These are phyloP conservation scores for Microbotryum violaceum DNA, from an alignment of 1,284 basidiomycete genomes.

Conservation along the genomic window DNA sequence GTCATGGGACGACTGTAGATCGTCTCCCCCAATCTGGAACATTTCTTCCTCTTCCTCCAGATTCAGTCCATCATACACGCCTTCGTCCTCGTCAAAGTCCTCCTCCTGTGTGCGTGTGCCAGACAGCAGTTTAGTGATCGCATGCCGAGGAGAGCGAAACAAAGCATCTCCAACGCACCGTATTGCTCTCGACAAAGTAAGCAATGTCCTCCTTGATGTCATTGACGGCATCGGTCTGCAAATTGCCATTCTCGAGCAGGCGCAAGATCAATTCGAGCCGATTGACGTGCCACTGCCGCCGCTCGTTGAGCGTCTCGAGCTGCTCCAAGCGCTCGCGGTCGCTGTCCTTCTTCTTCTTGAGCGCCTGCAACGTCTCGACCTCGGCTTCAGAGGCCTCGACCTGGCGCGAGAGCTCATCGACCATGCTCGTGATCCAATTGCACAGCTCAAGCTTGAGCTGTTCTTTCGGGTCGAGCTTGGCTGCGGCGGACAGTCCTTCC, in stretches of 20 bases:
- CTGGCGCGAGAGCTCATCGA: slow-evolving; percentile 88
- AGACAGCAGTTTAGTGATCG: background rate
- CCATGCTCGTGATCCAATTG: slow-evolving; percentile 73
- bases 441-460: slow-evolving; percentile 90
- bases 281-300: slow-evolving; percentile 90
- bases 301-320: slow-evolving; percentile 84
- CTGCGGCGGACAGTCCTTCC: slow-evolving; percentile 89
- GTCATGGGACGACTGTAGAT: slow-evolving; percentile 48
- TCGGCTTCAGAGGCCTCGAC: slow-evolving; percentile 93
- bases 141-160: slow-evolving; percentile 6
- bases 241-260: slow-evolving; percentile 85
- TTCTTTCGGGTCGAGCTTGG: slow-evolving; percentile 91
- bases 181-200: slow-evolving; percentile 95
- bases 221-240: slow-evolving; percentile 72
- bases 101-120: slow-evolving; percentile 61
- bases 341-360: slow-evolving; percentile 80
- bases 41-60: slow-evolving; percentile 91
- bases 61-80: slow-evolving; percentile 96
- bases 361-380: slow-evolving; percentile 76
- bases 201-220: slow-evolving; percentile 87
- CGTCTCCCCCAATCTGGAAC: slow-evolving; percentile 65
- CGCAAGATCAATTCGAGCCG: slow-evolving; percentile 89
- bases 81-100: slow-evolving; percentile 94
- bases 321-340: slow-evolving; percentile 61
- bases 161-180: slow-evolving; percentile 51